Conservation (phyloP, 306 rosid species). For the Styphnolobium japonicum region DNA sequence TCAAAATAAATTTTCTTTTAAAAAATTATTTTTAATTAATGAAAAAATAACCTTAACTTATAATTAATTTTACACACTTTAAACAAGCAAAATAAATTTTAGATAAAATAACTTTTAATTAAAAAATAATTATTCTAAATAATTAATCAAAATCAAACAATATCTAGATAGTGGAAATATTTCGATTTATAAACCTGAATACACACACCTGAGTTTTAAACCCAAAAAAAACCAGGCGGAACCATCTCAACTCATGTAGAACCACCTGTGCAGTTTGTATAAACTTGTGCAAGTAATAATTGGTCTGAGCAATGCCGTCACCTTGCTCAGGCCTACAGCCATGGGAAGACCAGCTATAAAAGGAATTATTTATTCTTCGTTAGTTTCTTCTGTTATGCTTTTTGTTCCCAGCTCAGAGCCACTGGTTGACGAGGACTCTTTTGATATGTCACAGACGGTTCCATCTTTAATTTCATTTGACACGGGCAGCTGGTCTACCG, state of each 20-base stretch:
- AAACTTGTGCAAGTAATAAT: background rate
- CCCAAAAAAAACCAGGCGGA: background rate
- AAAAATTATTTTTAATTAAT: too few species aligned
- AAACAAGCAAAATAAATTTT: too few species aligned
- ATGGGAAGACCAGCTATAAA: background rate
- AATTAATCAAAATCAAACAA: too few species aligned
- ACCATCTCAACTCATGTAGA: background rate
- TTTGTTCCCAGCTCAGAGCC: constrained; percentile 21
- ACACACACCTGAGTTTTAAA: background rate
- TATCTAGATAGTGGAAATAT: background rate
- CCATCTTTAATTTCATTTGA: constrained; percentile 39
- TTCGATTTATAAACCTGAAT: constrained; percentile 14
- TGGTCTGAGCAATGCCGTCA: background rate
- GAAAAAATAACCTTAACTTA: too few species aligned
- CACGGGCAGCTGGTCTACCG: constrained; percentile 33
- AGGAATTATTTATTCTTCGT: background rate
- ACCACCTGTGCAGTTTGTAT: background rate
- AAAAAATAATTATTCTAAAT: too few species aligned
- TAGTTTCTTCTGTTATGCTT: constrained; percentile 24
- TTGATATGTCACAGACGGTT: constrained; percentile 22
- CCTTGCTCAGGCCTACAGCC: background rate
- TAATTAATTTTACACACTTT: too few species aligned
- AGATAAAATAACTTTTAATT: too few species aligned
- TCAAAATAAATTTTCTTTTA: too few species aligned
- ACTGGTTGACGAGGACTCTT: constrained; percentile 33